Percentiles rank a stretch among this genome's conserved stretches.
phyloP scores from a whole-genome alignment of 73 alveolate species.

The Paraurostyla sp. region DNA sequence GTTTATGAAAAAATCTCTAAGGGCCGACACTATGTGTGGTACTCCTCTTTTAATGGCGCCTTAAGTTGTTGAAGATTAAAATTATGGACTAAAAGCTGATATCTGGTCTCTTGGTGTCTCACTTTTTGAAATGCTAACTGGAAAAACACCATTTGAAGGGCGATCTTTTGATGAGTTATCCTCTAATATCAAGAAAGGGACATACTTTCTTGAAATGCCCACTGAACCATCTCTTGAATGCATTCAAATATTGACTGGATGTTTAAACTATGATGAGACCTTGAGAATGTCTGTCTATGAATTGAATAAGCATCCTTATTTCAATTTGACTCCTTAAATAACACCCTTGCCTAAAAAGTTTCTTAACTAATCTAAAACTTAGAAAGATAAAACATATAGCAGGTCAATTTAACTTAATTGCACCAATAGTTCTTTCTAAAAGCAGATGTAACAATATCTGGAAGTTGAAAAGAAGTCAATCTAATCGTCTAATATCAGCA shows the following conservation, averaged over 20 bases:
- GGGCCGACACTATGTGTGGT: constrained; percentile 28
- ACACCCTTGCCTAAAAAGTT: background rate
- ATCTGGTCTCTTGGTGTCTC: constrained; percentile 41
- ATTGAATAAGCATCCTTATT: background rate
- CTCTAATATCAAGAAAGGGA: background rate
- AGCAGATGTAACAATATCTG: too few relatives aligned
- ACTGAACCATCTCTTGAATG: background rate
- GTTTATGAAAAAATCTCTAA: background rate
- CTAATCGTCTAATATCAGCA: too few relatives aligned
- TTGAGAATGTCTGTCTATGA: background rate
- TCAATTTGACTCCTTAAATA: background rate
- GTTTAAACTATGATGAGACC: background rate
- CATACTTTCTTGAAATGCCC: background rate
- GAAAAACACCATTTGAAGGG: constrained; percentile 3
- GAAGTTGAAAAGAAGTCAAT: too few relatives aligned
- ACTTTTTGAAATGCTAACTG: background rate
- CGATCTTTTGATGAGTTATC: background rate
- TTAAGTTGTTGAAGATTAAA: background rate
- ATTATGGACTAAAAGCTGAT: constrained; percentile 25
- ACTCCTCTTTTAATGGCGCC: constrained; percentile 58
- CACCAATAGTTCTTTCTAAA: too few relatives aligned
- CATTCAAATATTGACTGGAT: background rate
- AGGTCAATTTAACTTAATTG: background rate
- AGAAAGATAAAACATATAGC: background rate
- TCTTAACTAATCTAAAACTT: background rate